A percentile compares a stretch with the other conserved stretches of the same genome.
Conservation (phyloP, 2,329 filamentous ascomycete genomes). For the Apiospora arundinis region DNA sequence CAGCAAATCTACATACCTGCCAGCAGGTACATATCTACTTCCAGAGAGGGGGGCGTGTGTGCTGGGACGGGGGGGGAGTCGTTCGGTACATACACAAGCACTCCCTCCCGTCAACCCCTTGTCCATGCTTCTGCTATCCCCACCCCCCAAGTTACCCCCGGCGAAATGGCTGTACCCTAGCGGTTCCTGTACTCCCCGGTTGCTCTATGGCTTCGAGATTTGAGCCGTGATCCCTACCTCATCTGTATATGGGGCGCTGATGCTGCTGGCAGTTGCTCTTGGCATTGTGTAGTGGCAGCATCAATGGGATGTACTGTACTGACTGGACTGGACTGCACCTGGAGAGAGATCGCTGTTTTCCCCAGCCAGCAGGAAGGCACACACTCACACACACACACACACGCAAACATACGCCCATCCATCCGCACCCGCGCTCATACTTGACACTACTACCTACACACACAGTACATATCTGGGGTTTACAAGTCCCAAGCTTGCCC, state of each 20-base stretch:
- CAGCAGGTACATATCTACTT: not conserved
- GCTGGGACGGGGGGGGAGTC: not conserved
- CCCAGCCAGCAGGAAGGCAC: conserved; percentile 1
- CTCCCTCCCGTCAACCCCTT: conserved; percentile 7
- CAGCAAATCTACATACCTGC: not conserved
- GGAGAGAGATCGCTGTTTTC: conserved; percentile 5
- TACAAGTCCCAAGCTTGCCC: conserved; percentile 1
- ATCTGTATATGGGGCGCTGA: conserved; percentile 2
- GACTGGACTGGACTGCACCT: not conserved
- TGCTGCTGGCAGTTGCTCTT: conserved; percentile 19
- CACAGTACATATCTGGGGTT: not conserved
- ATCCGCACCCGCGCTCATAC: not conserved
- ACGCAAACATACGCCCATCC: not conserved
- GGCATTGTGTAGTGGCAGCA: conserved; percentile 7
- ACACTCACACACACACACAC: not conserved
- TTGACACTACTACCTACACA: not conserved
- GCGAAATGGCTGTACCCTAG: conserved; percentile 11
- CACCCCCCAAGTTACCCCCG: conserved; percentile 4
- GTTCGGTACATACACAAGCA: conserved; percentile 4
- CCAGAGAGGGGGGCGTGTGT: not conserved
- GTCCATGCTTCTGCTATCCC: not conserved
- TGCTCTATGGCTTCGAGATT: conserved; percentile 8
- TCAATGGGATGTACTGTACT: not conserved
- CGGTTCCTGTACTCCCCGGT: conserved; percentile 14
- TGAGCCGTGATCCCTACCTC: conserved; percentile 7